Base-by-base conservation (phyloP, 352 stramenopile species). In the Phytophthora cactorum region DNA sequence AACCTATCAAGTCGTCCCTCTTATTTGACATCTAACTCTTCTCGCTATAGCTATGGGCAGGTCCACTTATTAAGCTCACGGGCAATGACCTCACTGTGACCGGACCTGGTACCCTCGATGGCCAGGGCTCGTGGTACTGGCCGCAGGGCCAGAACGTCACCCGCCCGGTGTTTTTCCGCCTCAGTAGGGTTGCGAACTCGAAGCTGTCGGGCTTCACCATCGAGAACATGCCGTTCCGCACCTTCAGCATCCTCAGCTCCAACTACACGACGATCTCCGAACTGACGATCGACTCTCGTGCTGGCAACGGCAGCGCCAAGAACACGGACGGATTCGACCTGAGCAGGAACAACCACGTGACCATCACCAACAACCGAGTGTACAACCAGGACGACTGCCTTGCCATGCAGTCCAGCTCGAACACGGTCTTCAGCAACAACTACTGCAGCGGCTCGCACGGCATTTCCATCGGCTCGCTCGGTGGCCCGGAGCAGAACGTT, bases 81-180 rank as follows among this genome's bases (percentile, higher is more conserved):
- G 73, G 66, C 5, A 67, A n/a, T 5, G 65, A 68, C 41, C 57
- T 81, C 22, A 65, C 61, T 22, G 63, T 81, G 17, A 51, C 45
- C 2, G 73, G 73, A 11, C 15, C 70, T 7, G 74, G 74, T 15
- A 77, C 68, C 2, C 62, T 82, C 8, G 71, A 82, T 31, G 74
- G 74, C 29, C 70, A 79, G 45, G 70, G 74, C 3, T 14, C 49
- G 8, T 77, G 58, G 67, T 82, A 82, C 56, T 82, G 74, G 74
- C 61, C 59, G 3, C 63, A 82, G 29, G 68, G 67, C 6, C 44
- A 66, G 25, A 56, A 28, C 5, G 31, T 79, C 58, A 75, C 58
- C 5, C 51, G 61, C 1, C 74, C 74, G 0, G 70, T 78, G 4
- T 79, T 82, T 39, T 77, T 82, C 61, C 51, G 52, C 9, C 36